phyloP scores from a whole-genome alignment of 2,329 filamentous ascomycete genomes.

The Aspergillus sp. region DNA sequence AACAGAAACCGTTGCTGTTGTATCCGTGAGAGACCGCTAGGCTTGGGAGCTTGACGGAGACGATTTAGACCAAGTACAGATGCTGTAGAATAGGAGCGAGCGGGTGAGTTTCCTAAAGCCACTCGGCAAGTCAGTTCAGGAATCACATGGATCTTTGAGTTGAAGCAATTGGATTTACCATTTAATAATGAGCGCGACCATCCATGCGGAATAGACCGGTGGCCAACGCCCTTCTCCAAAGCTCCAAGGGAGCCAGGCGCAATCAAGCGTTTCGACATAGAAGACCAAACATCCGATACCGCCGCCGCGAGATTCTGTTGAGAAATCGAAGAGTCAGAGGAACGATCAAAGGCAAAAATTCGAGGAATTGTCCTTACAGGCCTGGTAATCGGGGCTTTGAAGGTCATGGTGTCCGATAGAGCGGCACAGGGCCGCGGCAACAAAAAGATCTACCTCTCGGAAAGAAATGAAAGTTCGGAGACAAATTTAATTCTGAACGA shows the following conservation, averaged over 20 bases:
- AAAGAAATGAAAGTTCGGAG: too few relatives aligned
- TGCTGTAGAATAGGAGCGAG: constrained; percentile 31
- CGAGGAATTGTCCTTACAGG: constrained; percentile 34
- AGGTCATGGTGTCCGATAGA: constrained; percentile 44
- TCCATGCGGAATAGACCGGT: constrained; percentile 13
- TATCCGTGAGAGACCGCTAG: constrained; percentile 19
- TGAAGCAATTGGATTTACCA: constrained; percentile 11
- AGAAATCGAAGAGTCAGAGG: constrained; percentile 8
- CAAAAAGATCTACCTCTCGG: constrained; percentile 12
- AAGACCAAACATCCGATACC: constrained; percentile 41
- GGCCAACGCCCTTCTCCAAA: constrained; percentile 15
- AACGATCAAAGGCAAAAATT: neutral
- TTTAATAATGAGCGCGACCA: constrained; percentile 12
- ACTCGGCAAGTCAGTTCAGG: neutral
- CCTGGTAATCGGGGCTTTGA: constrained; percentile 44
- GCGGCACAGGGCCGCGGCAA: constrained; percentile 35
- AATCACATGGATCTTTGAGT: neutral
- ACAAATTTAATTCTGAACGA: too few relatives aligned
- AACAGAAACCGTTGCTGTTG: constrained; percentile 36
- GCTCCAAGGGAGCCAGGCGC: constrained; percentile 24
- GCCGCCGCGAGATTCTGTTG: constrained; percentile 43
- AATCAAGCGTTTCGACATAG: constrained; percentile 34
- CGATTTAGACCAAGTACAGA: constrained; percentile 21
- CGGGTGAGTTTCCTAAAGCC: constrained; percentile 11
- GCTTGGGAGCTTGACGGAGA: constrained; percentile 16